Percentiles rank a stretch among this genome's conserved stretches.
Conservation (phyloP, 805 yeast species). For the Saitoella complicata region DNA sequence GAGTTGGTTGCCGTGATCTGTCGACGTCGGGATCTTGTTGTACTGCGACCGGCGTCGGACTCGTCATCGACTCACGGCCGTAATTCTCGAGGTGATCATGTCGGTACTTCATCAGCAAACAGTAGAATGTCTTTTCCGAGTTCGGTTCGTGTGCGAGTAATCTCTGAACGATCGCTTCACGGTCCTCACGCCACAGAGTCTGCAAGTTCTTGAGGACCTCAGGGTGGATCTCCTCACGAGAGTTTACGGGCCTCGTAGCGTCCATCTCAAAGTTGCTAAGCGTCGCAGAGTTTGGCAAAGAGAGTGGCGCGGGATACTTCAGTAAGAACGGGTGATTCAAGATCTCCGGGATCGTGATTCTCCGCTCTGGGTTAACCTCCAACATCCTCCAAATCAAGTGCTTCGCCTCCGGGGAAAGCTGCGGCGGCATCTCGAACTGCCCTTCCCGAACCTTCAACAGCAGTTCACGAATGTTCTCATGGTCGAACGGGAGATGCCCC, state of each 20-base stretch:
- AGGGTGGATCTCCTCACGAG: conserved; percentile 41
- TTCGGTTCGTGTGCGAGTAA: conserved; percentile 40
- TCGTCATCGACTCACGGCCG: conserved; percentile 4
- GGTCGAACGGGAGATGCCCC: conserved; percentile 93
- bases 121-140: conserved; percentile 70
- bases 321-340: conserved; percentile 64
- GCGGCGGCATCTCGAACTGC: conserved; percentile 63
- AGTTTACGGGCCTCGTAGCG: conserved; percentile 21
- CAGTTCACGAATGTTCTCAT: conserved; percentile 78
- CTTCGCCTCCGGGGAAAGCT: conserved; percentile 67
- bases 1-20: too few species aligned
- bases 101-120: conserved; percentile 55
- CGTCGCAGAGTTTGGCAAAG: conserved; percentile 1
- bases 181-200: conserved; percentile 62
- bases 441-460: conserved; percentile 86
- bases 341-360: conserved; percentile 68
- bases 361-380: conserved; percentile 58
- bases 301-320: conserved; percentile 33
- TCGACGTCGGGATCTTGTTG: background rate
- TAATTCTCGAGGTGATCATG: conserved; percentile 35
- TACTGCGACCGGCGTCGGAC: conserved; percentile 3
- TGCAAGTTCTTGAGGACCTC: conserved; percentile 63
- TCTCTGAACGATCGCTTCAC: conserved; percentile 34
- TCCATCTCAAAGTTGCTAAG: conserved; percentile 5
- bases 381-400: conserved; percentile 73